These are phyloP conservation scores for Orobanche coerulescens DNA, from an alignment of 257 asterid species.

Conservation along the genomic window DNA sequence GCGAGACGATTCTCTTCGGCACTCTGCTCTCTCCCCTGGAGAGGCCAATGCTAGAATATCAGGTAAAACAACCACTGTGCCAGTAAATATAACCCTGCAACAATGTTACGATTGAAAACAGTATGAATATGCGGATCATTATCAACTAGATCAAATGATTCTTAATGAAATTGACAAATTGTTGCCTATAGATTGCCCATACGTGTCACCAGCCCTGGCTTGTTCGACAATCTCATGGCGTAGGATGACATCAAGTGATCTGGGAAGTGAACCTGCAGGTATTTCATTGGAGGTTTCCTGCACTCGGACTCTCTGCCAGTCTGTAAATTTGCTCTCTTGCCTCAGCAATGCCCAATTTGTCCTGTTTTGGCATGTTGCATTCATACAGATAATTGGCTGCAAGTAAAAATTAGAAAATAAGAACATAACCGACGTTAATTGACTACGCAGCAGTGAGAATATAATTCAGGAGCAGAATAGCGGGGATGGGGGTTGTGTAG, in stretches of 20 bases:
- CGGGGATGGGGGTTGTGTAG: too few relatives aligned
- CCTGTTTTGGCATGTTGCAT: conserved; percentile 82
- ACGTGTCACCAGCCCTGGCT: conserved; percentile 98
- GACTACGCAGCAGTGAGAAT: not conserved
- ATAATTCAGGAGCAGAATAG: too few relatives aligned
- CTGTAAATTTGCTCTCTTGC: conserved; percentile 97
- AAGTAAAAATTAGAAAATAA: conserved; percentile 6
- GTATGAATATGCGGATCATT: not conserved
- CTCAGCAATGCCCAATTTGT: conserved; percentile 85
- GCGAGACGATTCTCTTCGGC: conserved; percentile 76
- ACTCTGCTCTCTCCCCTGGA: conserved; percentile 93
- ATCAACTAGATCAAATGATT: not conserved
- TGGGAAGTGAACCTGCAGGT: conserved; percentile 97
- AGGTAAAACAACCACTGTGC: conserved; percentile 87
- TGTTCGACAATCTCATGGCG: conserved; percentile 94
- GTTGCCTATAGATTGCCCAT: conserved; percentile 20
- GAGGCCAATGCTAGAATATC: conserved; percentile 85
- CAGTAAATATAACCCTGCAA: conserved; percentile 89
- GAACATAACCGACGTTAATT: not conserved
- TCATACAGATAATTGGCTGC: conserved; percentile 93
- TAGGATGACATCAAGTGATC: conserved; percentile 92
- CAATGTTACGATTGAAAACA: conserved; percentile 1
- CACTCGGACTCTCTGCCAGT: conserved; percentile 98
- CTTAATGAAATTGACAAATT: not conserved
- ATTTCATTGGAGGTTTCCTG: conserved; percentile 95